Evolutionary conservation across 306 rosid genomes (phyloP).

Genomic region (Cucurbita argyrosperma): DNA sequence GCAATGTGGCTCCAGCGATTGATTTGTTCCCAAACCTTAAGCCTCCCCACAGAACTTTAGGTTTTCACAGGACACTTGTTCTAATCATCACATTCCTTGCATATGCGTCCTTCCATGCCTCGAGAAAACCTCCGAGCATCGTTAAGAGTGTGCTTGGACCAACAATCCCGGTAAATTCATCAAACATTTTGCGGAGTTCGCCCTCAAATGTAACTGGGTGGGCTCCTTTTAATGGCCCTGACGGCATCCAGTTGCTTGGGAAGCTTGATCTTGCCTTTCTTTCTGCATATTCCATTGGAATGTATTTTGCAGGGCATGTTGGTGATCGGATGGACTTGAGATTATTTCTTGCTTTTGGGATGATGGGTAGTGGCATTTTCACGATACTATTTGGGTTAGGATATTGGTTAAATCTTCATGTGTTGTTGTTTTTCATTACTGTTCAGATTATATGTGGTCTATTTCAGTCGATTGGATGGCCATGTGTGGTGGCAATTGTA

Average conservation of each 20-base stretch:
- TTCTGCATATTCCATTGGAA: conserved; percentile 58
- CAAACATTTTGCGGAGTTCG: conserved; percentile 18
- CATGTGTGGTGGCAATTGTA: conserved; percentile 81
- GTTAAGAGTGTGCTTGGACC: conserved; percentile 89
- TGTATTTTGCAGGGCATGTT: conserved; percentile 74
- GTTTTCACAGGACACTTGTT: conserved; percentile 48
- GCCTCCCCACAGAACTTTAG: conserved; percentile 62
- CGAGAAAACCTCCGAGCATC: conserved; percentile 83
- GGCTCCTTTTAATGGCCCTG: conserved; percentile 66
- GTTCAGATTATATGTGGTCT: conserved; percentile 78
- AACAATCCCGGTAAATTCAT: conserved; percentile 24
- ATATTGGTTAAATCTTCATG: conserved; percentile 69
- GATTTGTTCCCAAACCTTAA: conserved; percentile 41
- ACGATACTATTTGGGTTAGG: conserved; percentile 71
- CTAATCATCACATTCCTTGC: conserved; percentile 55
- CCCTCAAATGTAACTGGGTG: conserved; percentile 41
- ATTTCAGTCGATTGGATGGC: conserved; percentile 97
- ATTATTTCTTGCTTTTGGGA: conserved; percentile 67
- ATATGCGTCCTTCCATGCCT: conserved; percentile 79
- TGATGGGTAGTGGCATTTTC: conserved; percentile 73
- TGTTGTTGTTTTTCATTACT: conserved; percentile 43
- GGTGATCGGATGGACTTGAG: conserved; percentile 83
- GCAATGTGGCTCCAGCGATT: conserved; percentile 40
- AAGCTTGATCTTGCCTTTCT: conserved; percentile 82
- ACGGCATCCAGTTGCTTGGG: conserved; percentile 62